Base-by-base conservation (phyloP, 2,329 filamentous ascomycete genomes). In the Neurospora sp. region DNA sequence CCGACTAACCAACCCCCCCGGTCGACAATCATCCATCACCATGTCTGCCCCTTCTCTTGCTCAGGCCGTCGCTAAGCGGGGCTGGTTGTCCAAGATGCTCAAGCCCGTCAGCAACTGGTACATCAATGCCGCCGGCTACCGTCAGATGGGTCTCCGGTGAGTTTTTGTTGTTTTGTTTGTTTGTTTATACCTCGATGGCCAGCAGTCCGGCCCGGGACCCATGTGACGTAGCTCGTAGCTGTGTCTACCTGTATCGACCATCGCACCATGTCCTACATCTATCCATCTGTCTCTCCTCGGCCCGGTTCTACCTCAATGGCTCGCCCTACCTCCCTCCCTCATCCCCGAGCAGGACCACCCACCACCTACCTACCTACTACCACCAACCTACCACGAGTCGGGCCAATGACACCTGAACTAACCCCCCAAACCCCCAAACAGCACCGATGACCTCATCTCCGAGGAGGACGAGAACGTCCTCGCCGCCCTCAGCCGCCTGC, bases 391-490 rank as follows among this genome's bases (percentile, higher is more conserved):
- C 13, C 33, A 43, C 9, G 13, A 36, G 23, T 28, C 23, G 23
- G 23, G 23, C 23, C 23, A 28, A 28, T 28, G 23, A 28, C 23
- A 28, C 23, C 23, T 28, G 23, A 28, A 38, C 70, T 67, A 66
- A 68, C 68, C 66, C 67, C 40, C 17, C 28, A 28, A 38, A 67
- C 39, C 19, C 36, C 52, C 52, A 15, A 38, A 70, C 80, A 98
- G 96, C 83, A 90, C 90, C 86, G 96, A 99, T 83, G 96, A 99
- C 81, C 84, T 99, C 80, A 92, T 97, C 80, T 89, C 92, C 80
- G 96, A 99, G 84, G 96, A 99, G 85, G 91, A 87, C 85, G 92
- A 96, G 78, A 84, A 86, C 71, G 93, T 97, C 78, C 91, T 96
- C 82, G 87, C 90, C 77, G 96, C 96, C 73, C 88, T 99, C 79